These are phyloP conservation scores for Cadophora malorum DNA, from an alignment of 2,329 filamentous ascomycete species.

Conservation along the genomic window DNA sequence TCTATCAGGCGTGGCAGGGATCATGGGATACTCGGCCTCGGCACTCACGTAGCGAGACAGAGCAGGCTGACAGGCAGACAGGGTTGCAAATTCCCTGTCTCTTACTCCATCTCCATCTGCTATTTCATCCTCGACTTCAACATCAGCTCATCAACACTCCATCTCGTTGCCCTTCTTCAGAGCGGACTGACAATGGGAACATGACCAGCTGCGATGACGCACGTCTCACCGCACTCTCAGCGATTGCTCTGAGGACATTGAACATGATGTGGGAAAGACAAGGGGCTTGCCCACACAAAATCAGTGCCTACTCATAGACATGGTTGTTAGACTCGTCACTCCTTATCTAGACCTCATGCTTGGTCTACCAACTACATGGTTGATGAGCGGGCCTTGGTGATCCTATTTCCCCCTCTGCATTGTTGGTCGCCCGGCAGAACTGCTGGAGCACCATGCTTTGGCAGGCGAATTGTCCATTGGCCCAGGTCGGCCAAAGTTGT, in stretches of 20 bases:
- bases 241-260: background rate
- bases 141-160: background rate
- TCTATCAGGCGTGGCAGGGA: background rate
- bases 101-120: background rate
- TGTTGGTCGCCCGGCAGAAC: slow-evolving; percentile 1
- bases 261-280: background rate
- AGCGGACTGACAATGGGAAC: background rate
- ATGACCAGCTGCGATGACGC: background rate
- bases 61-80: too few relatives aligned
- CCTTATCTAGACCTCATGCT: background rate
- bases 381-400: background rate
- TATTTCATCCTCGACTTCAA: background rate
- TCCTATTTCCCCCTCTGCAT: background rate
- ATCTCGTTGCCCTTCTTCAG: background rate
- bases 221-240: background rate
- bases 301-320: background rate
- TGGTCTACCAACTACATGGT: background rate
- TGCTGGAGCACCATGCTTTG: background rate
- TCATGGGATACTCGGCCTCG: background rate
- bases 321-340: background rate
- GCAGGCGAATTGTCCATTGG: background rate
- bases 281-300: background rate
- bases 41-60: too few relatives aligned
- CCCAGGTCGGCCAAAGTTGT: background rate
- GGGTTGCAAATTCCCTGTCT: too few relatives aligned